A percentile compares a stretch with the other conserved stretches of the same genome.
These are phyloP conservation scores for Macrolepiota albuminosa DNA, from an alignment of 768 basidiomycete species.

Conservation along the genomic window DNA sequence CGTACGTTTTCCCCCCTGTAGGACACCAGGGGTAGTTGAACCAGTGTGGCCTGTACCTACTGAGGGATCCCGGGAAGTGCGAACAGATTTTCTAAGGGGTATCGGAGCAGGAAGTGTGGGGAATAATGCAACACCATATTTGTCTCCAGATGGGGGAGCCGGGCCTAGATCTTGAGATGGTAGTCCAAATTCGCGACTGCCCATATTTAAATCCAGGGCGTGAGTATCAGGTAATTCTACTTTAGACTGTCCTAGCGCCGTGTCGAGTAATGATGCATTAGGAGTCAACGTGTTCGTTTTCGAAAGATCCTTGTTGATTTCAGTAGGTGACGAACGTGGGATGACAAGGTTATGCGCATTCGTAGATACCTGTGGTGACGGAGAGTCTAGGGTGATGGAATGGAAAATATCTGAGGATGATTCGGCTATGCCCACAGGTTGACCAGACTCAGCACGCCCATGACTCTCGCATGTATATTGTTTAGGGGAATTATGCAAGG, in stretches of 20 bases:
- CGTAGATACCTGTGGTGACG: conserved; percentile 11
- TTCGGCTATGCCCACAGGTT: conserved; percentile 12
- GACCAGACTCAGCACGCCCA: background rate
- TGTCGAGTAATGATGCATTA: conserved; percentile 10
- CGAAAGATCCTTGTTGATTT: background rate
- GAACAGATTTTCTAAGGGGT: conserved; percentile 65
- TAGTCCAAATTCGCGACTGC: conserved; percentile 19
- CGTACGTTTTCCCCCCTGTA: conserved; percentile 56
- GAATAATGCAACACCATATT: conserved; percentile 40
- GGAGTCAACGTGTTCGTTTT: background rate
- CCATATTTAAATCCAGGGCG: conserved; percentile 1
- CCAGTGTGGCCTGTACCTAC: conserved; percentile 25
- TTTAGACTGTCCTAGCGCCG: conserved; percentile 1
- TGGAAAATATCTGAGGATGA: conserved; percentile 35
- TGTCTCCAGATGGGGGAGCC: conserved; percentile 25
- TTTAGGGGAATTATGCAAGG: background rate
- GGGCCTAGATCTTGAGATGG: conserved; percentile 31
- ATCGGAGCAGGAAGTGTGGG: conserved; percentile 66
- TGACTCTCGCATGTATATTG: background rate
- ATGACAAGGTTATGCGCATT: background rate
- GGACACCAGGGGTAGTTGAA: conserved; percentile 35
- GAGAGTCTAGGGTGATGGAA: conserved; percentile 35
- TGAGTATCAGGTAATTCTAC: conserved; percentile 5
- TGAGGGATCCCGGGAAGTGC: conserved; percentile 42
- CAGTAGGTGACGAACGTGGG: conserved; percentile 1